These are phyloP conservation scores for Anastatica hierochuntica DNA, from an alignment of 345 rosid genomes.

Conservation along the genomic window DNA sequence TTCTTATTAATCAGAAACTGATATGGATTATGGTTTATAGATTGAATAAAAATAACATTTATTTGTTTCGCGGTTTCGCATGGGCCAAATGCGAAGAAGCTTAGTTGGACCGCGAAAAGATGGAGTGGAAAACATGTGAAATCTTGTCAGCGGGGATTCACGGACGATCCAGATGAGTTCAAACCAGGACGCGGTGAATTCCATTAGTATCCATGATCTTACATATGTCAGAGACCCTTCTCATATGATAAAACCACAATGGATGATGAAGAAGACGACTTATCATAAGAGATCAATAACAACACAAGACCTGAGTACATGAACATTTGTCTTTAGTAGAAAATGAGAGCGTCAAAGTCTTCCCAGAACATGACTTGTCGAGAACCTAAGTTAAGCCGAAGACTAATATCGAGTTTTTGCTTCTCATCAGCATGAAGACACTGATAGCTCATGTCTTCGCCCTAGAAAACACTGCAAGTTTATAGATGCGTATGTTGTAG, in stretches of 20 bases:
- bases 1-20: too few species aligned
- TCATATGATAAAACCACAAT: slow-evolving; percentile 20
- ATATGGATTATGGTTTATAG: too few species aligned
- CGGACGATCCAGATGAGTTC: slow-evolving; percentile 66
- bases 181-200: slow-evolving; percentile 69
- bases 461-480: too few species aligned
- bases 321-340: slow-evolving; percentile 17
- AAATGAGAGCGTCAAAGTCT: slow-evolving; percentile 25
- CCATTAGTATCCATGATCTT: slow-evolving; percentile 73
- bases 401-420: too few species aligned
- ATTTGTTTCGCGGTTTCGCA: too few species aligned
- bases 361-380: too few species aligned
- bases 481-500: too few species aligned
- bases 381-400: too few species aligned
- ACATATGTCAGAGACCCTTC: slow-evolving; percentile 62
- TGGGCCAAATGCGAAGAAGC: slow-evolving; percentile 90
- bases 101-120: slow-evolving; percentile 54
- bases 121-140: slow-evolving; percentile 89
- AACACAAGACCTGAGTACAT: slow-evolving; percentile 22
- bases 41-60: too few species aligned
- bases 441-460: too few species aligned
- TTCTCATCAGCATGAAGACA: too few species aligned
- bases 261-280: slow-evolving; percentile 22
- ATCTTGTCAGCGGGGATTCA: slow-evolving; percentile 82
- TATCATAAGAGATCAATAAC: slow-evolving; percentile 13